A percentile compares a stretch with the other conserved stretches of the same genome.
Conservation (phyloP, 768 basidiomycete genomes). For the Boletus bicolor region DNA sequence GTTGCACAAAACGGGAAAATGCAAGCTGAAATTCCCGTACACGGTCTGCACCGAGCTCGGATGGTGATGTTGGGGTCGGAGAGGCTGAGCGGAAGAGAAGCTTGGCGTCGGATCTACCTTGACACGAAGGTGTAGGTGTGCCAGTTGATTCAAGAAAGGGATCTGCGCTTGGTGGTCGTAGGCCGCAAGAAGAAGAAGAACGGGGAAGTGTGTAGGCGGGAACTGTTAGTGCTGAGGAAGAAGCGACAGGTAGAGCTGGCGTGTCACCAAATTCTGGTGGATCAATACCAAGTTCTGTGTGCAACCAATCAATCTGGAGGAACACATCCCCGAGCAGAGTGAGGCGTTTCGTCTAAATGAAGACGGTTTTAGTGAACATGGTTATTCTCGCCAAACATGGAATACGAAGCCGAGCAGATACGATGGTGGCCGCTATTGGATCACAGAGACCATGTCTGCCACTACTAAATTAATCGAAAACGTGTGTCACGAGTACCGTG, state of each 20-base stretch:
- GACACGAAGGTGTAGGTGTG: conserved; percentile 51
- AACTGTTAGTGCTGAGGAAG: conserved; percentile 40
- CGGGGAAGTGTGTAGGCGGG: conserved; percentile 40
- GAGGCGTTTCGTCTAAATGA: conserved; percentile 61
- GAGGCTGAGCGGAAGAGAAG: conserved; percentile 36
- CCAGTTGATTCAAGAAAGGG: conserved; percentile 26
- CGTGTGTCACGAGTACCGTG: not conserved
- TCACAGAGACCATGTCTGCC: not conserved
- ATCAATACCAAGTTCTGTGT: conserved; percentile 75
- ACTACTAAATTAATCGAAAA: not conserved
- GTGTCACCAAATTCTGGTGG: conserved; percentile 55
- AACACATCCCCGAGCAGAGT: conserved; percentile 60
- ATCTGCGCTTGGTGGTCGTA: conserved; percentile 17
- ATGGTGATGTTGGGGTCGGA: conserved; percentile 8
- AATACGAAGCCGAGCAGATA: not conserved
- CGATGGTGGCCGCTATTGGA: not conserved
- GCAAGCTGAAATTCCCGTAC: conserved; percentile 49
- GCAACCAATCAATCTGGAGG: conserved; percentile 77
- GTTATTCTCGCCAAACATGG: not conserved
- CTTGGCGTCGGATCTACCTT: conserved; percentile 31
- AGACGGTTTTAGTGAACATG: conserved; percentile 1
- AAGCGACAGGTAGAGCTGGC: conserved; percentile 22
- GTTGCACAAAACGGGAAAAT: conserved; percentile 60
- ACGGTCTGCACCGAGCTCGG: conserved; percentile 13
- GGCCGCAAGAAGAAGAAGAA: conserved; percentile 38